Base-by-base conservation (phyloP, 805 yeast species). In the Candida loeiensis region DNA sequence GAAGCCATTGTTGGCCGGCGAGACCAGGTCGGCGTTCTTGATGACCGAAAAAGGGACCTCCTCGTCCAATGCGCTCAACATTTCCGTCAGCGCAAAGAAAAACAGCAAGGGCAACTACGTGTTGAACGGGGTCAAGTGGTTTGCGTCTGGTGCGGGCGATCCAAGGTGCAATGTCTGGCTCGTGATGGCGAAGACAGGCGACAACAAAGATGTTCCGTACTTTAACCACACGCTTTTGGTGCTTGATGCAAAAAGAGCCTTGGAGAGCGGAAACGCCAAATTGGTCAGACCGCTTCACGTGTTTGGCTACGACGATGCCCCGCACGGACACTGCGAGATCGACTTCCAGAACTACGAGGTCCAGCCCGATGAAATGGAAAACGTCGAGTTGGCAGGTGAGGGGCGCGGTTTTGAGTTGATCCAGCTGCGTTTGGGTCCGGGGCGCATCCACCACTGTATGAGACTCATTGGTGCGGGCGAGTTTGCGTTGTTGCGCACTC, bases 361-460 rank as follows among this genome's bases (percentile, higher is more conserved):
- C 7, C 72, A 77, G 3, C 49, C 46, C 15, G 71, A 66, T 6
- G 66, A 71, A 38, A 73, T 66, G 55, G 54, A 61, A n/a, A 61
- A 76, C 41, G 50, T 44, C 16, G 52, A 74, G 1, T 60, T 72
- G 40, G 72, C 71, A 7, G 66, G 60, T 19, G 56, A 41, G 12
- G 84, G 85, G 19, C 68, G 71, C 41, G 86, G 85, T 2, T 80
- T 79, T 52, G 79, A 75, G 45, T 65, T 80, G 46, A 76, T 80
- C 48, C 85, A 79, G 56, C 76, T 81, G 16, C 67, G 85, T 41
- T 64, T 80, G 30, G 85, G 85, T 2, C 84, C 85, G 1, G 85
- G 85, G n/a, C 64, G 85, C 54, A 75, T 80, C 47, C 85, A 79
- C 56, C 85, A 80, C 56, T 80, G 85, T 57, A 79, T 80, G 85